Evolutionary conservation across 208 protist species (phyloP).

Genomic region (Porcisia hertigi): DNA sequence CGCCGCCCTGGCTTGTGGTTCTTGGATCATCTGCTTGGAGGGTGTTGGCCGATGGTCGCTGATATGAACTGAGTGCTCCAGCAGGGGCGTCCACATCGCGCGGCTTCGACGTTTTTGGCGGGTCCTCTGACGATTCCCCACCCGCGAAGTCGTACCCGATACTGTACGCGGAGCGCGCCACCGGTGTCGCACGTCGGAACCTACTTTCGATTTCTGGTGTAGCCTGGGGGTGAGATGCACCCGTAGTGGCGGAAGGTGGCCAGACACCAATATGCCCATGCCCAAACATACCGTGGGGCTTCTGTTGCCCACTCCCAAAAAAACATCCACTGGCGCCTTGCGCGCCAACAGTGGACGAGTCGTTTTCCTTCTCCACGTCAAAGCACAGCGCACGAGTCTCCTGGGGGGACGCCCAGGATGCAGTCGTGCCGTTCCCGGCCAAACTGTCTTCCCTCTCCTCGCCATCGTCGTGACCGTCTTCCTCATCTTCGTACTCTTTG

Average conservation of each 20-base stretch:
- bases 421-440: neutral
- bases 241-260: neutral
- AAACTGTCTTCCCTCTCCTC: neutral
- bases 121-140: slow-evolving; percentile 10
- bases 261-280: neutral
- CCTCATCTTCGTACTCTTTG: neutral
- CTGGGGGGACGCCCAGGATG: neutral
- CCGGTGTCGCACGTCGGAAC: slow-evolving; percentile 20
- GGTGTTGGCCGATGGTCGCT: neutral
- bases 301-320: neutral
- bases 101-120: neutral
- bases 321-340: too few species aligned
- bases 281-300: too few species aligned
- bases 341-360: neutral
- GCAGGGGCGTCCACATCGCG: neutral
- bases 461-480: neutral
- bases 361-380: neutral
- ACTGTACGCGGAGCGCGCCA: slow-evolving; percentile 20
- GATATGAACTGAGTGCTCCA: too few species aligned
- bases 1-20: neutral
- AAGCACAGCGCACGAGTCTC: slow-evolving; percentile 3
- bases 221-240: neutral
- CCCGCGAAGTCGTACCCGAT: slow-evolving; percentile 12
- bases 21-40: neutral
- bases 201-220: neutral